Conservation (phyloP, 257 asterid genomes). For the Solanum acaule region DNA sequence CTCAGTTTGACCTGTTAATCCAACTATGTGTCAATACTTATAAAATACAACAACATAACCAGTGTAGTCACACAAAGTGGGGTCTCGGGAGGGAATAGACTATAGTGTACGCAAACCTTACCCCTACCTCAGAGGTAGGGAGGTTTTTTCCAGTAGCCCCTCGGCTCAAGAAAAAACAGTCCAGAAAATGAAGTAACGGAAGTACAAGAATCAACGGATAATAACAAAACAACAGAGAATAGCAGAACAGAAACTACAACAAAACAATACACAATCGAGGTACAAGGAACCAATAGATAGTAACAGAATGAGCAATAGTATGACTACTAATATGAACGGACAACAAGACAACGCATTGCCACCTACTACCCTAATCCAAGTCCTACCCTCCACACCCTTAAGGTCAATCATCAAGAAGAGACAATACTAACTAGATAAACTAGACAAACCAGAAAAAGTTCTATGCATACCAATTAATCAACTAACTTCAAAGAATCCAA, state of each 20-base stretch:
- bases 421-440: conserved; percentile 19
- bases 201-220: background rate
- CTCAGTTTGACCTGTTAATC: background rate
- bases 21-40: conserved; percentile 6
- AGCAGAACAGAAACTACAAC: background rate
- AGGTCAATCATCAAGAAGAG: conserved; percentile 2
- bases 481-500: conserved; percentile 1
- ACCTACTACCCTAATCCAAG: background rate
- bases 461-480: background rate
- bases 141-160: background rate
- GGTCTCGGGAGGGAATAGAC: background rate
- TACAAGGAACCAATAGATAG: background rate
- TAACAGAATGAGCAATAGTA: background rate
- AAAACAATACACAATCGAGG: background rate
- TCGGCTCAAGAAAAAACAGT: background rate
- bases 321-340: background rate
- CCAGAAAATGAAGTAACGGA: background rate
- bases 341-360: background rate
- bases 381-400: background rate
- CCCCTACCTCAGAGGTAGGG: background rate
- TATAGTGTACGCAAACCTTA: background rate
- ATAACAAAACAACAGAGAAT: background rate
- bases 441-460: background rate
- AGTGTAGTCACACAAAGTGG: background rate
- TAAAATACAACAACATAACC: background rate